Percentiles rank a stretch among this genome's conserved stretches.
These are phyloP conservation scores for Acrocalymma vagum DNA, from an alignment of 2,329 filamentous ascomycete genomes.

Conservation along the genomic window DNA sequence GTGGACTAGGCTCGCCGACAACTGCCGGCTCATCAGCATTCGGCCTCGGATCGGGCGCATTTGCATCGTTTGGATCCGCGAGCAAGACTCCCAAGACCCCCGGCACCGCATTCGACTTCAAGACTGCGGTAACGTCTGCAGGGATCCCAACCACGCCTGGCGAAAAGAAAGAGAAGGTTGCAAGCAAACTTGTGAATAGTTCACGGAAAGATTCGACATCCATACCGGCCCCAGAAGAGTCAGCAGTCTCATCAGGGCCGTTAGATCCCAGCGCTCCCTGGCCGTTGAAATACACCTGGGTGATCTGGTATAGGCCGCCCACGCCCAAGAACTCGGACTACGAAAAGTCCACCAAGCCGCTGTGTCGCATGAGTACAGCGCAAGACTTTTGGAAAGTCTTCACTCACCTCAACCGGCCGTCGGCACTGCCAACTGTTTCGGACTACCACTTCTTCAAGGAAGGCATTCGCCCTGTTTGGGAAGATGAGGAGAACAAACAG, in stretches of 20 bases:
- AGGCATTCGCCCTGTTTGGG: constrained; percentile 96
- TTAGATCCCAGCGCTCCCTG: constrained; percentile 48
- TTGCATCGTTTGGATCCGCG: constrained; percentile 88
- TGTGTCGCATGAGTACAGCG: constrained; percentile 81
- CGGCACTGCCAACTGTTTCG: constrained; percentile 85
- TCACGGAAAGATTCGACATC: constrained; percentile 45
- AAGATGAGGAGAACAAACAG: constrained; percentile 95
- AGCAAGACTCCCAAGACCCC: constrained; percentile 88
- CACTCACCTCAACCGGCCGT: constrained; percentile 87
- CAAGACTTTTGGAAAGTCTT: constrained; percentile 95
- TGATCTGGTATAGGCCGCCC: constrained; percentile 96
- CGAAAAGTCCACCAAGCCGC: constrained; percentile 91
- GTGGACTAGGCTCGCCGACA: constrained; percentile 75
- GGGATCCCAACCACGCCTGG: constrained; percentile 62
- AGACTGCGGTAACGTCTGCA: constrained; percentile 60
- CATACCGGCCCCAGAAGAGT: constrained; percentile 35
- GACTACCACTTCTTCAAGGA: constrained; percentile 99
- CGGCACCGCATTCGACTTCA: constrained; percentile 81
- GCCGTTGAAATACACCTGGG: constrained; percentile 85
- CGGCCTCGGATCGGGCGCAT: constrained; percentile 91
- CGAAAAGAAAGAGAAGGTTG: constrained; percentile 65
- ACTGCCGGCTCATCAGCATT: constrained; percentile 86
- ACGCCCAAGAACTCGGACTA: constrained; percentile 98
- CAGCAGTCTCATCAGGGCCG: constrained; percentile 50
- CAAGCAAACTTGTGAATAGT: constrained; percentile 41